Conservation (phyloP, 1,139 yeast species). For the Pichia sp. region DNA sequence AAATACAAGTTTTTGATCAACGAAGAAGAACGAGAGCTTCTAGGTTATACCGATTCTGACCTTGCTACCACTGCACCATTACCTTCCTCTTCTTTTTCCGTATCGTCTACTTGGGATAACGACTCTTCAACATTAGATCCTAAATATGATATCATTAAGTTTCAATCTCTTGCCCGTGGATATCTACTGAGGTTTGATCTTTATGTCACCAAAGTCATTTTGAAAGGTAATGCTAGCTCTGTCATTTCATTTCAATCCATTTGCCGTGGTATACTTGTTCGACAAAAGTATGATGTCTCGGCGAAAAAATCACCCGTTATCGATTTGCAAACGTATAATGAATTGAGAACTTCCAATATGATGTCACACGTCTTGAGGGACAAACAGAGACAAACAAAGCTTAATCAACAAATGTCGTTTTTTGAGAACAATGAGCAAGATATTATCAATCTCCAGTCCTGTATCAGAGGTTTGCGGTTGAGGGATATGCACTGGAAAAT, state of each 20-base stretch:
- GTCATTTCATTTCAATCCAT: conserved; percentile 34
- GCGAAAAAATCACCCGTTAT: conserved; percentile 9
- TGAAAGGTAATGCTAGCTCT: conserved; percentile 47
- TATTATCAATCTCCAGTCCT: conserved; percentile 28
- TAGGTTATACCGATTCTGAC: not conserved
- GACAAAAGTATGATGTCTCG: conserved; percentile 17
- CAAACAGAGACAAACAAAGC: conserved; percentile 17
- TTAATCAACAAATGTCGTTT: conserved; percentile 11
- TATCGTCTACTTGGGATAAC: too few relatives aligned
- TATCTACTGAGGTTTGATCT: conserved; percentile 54
- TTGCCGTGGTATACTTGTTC: conserved; percentile 24
- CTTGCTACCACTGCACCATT: not conserved
- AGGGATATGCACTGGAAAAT: conserved; percentile 17
- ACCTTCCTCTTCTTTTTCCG: too few relatives aligned
- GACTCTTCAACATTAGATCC: not conserved
- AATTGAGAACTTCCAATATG: conserved; percentile 12
- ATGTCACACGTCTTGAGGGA: conserved; percentile 18
- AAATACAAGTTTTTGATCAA: conserved; percentile 11
- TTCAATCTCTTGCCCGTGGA: conserved; percentile 63
- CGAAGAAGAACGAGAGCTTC: conserved; percentile 13
- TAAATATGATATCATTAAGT: conserved; percentile 24
- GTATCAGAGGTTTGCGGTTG: conserved; percentile 25
- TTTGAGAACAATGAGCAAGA: conserved; percentile 22
- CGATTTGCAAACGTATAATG: conserved; percentile 4
- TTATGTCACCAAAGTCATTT: conserved; percentile 54